Conservation (phyloP, 257 asterid genomes). For the Fraxinus americana region DNA sequence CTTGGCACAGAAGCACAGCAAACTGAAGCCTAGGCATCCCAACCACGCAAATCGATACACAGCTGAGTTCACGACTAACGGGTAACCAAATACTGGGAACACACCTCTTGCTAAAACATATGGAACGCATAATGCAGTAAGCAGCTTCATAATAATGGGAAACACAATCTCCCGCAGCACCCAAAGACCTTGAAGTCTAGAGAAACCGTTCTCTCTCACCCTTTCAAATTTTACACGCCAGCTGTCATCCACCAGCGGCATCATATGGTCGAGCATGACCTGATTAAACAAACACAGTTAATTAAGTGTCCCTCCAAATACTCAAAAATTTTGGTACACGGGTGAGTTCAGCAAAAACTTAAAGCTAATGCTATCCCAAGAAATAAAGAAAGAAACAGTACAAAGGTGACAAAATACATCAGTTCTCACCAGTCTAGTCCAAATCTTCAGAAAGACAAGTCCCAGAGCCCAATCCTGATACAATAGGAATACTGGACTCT, state of each 20-base stretch:
- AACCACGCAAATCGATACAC: constrained; percentile 93
- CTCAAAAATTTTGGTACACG: background rate
- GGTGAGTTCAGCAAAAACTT: background rate
- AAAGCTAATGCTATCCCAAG: background rate
- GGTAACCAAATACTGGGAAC: constrained; percentile 87
- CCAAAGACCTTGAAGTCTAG: constrained; percentile 91
- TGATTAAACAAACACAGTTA: constrained; percentile 29
- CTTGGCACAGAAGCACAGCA: constrained; percentile 74
- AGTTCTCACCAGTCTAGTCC: constrained; percentile 96
- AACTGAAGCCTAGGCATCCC: constrained; percentile 81
- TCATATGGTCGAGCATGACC: constrained; percentile 96
- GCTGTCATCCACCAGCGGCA: constrained; percentile 91
- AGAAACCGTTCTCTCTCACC: constrained; percentile 93
- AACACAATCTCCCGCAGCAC: constrained; percentile 81
- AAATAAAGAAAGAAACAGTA: background rate
- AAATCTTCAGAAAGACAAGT: constrained; percentile 85
- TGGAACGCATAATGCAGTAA: constrained; percentile 90
- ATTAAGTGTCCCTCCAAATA: background rate
- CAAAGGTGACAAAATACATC: background rate
- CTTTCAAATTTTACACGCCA: constrained; percentile 93
- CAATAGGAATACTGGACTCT: constrained; percentile 93
- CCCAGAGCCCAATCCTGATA: constrained; percentile 99
- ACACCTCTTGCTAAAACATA: constrained; percentile 86
- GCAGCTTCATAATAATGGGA: constrained; percentile 91
- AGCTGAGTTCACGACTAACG: constrained; percentile 87